Conservation (phyloP, 176 grass and related monocot genomes). For the Oryza australiensis region DNA sequence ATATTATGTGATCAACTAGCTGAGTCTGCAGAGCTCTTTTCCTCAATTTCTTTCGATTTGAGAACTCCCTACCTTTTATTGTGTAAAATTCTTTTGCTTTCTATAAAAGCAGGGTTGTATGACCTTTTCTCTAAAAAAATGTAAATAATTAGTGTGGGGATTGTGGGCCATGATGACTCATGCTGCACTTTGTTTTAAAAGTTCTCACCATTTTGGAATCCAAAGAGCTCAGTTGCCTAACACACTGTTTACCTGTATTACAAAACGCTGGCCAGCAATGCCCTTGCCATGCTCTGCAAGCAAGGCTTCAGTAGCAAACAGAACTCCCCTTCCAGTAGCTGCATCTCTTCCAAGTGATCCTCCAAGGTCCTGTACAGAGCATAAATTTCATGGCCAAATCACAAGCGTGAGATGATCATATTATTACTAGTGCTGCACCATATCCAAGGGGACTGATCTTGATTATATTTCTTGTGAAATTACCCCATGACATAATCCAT, state of each 20-base stretch:
- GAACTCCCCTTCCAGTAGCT: constrained; percentile 87
- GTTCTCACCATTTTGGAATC: neutral
- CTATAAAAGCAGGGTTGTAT: neutral
- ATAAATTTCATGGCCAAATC: constrained; percentile 6
- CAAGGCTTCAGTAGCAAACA: constrained; percentile 89
- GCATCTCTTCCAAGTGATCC: constrained; percentile 93
- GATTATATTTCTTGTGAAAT: neutral
- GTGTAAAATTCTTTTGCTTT: neutral
- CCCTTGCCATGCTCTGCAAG: constrained; percentile 84
- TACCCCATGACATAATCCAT: neutral
- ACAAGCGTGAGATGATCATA: neutral
- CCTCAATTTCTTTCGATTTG: neutral
- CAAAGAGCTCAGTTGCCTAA: neutral
- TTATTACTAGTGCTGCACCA: neutral
- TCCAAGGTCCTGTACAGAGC: constrained; percentile 70
- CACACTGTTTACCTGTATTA: constrained; percentile 77
- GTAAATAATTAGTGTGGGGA: neutral
- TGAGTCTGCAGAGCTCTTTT: neutral
- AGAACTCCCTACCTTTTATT: neutral
- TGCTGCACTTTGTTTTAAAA: neutral
- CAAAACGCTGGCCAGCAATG: constrained; percentile 77
- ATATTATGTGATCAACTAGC: neutral
- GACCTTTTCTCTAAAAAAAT: neutral
- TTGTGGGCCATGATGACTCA: neutral
- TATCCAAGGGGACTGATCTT: neutral